A percentile compares a stretch with the other conserved stretches of the same genome.
These are phyloP conservation scores for Lactifluus subvellereus DNA, from an alignment of 768 basidiomycete species.

Conservation along the genomic window DNA sequence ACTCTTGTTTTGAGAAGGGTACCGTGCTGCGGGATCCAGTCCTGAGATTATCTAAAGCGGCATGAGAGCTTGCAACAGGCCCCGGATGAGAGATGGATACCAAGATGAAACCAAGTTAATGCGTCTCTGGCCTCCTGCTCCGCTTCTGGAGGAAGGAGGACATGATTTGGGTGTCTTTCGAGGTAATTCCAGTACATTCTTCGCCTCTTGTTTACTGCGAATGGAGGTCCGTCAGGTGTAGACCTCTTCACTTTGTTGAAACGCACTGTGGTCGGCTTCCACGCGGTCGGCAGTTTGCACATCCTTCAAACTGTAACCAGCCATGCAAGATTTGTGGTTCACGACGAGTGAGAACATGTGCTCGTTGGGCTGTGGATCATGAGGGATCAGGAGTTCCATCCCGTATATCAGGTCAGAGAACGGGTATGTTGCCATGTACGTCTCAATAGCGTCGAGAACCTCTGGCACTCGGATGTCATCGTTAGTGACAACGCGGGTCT, in stretches of 20 bases:
- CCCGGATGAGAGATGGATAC: constrained; percentile 19
- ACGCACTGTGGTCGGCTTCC: constrained; percentile 7
- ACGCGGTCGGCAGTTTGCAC: constrained; percentile 13
- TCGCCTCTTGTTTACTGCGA: constrained; percentile 26
- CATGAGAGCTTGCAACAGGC: background rate
- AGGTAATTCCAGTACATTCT: constrained; percentile 50
- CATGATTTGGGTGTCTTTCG: constrained; percentile 44
- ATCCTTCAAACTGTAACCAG: constrained; percentile 34
- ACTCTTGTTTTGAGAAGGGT: constrained; percentile 51
- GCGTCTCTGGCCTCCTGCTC: constrained; percentile 44
- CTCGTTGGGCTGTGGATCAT: constrained; percentile 25
- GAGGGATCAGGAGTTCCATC: constrained; percentile 42
- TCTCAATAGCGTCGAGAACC: constrained; percentile 30
- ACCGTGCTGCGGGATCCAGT: constrained; percentile 39
- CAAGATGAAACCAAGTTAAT: constrained; percentile 45
- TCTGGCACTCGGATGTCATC: constrained; percentile 44
- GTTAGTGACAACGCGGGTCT: constrained; percentile 40
- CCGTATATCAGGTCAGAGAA: constrained; percentile 33
- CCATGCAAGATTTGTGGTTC: constrained; percentile 45
- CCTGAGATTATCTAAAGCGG: constrained; percentile 45
- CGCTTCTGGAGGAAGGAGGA: constrained; percentile 38
- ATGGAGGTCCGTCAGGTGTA: background rate
- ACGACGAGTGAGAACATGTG: constrained; percentile 37
- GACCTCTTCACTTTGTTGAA: background rate
- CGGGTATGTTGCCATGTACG: constrained; percentile 30